Conservation (phyloP, 495 filamentous ascomycete species). For the Geoglossum glabrum region DNA sequence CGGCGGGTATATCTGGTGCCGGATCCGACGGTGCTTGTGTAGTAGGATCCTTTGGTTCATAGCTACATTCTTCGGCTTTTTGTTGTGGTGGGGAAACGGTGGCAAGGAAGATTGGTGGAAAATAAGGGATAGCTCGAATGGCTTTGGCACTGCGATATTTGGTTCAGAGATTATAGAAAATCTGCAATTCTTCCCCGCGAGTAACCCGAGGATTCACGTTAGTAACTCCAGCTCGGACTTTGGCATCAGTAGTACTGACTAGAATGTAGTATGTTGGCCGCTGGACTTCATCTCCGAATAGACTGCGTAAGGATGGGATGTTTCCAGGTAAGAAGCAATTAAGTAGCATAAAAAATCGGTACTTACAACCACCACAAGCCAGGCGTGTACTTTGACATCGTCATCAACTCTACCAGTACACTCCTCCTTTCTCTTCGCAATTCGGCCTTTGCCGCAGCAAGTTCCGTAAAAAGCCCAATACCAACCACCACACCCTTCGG, state of each 20-base stretch:
- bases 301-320: constrained; percentile 17
- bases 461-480: background rate
- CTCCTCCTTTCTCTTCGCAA: constrained; percentile 20
- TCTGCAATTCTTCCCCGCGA: constrained; percentile 16
- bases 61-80: constrained; percentile 7
- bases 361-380: background rate
- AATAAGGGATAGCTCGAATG: constrained; percentile 8
- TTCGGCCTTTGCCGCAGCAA: background rate
- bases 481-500: background rate
- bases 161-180: constrained; percentile 11
- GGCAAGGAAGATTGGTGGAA: constrained; percentile 11
- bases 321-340: constrained; percentile 14
- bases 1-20: constrained; percentile 4
- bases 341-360: background rate
- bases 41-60: constrained; percentile 11
- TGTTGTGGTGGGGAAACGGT: constrained; percentile 12
- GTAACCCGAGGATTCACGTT: constrained; percentile 17
- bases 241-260: background rate
- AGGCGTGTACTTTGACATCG: constrained; percentile 23
- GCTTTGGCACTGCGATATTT: constrained; percentile 11
- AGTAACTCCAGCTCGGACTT: background rate
- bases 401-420: constrained; percentile 14
- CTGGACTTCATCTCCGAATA: constrained; percentile 19
- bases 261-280: constrained; percentile 16
- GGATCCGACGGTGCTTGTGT: constrained; percentile 4